These are phyloP conservation scores for Echium plantagineum DNA, from an alignment of 257 asterid genomes.

Conservation along the genomic window DNA sequence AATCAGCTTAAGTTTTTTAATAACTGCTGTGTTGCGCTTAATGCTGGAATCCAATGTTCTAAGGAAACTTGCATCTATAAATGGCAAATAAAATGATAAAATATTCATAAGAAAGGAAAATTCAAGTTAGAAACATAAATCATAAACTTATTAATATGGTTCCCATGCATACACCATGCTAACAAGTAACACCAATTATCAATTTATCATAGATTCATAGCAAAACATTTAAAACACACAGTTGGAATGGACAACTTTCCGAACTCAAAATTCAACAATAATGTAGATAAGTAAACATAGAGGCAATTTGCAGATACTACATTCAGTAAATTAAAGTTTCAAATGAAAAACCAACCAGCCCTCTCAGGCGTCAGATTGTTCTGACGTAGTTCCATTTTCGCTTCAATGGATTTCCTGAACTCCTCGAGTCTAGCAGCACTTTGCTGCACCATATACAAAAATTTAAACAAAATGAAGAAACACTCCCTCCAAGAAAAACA, in stretches of 20 bases:
- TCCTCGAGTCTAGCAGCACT: conserved; percentile 87
- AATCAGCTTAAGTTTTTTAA: conserved; percentile 87
- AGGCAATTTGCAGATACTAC: background rate
- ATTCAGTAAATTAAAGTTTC: background rate
- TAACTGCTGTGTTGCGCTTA: conserved; percentile 94
- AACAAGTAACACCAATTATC: too few species aligned
- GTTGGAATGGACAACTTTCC: background rate
- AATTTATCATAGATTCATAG: too few species aligned
- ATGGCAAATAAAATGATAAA: conserved; percentile 15
- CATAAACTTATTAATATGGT: background rate
- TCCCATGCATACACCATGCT: too few species aligned
- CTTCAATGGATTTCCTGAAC: conserved; percentile 74
- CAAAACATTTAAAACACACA: background rate
- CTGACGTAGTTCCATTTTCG: conserved; percentile 62
- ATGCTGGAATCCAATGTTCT: conserved; percentile 97
- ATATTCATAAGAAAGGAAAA: conserved; percentile 3
- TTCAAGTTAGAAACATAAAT: background rate
- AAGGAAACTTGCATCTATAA: conserved; percentile 76
- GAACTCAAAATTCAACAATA: background rate
- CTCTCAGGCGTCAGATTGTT: conserved; percentile 82
- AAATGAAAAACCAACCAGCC: conserved; percentile 50
- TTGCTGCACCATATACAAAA: conserved; percentile 50
- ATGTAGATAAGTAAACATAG: background rate
- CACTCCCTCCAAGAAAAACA: too few species aligned
- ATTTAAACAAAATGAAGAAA: conserved; percentile 5